A percentile compares a stretch with the other conserved stretches of the same genome.
Evolutionary conservation across 306 rosid genomes (phyloP).

Genomic region (Cucumis sativus): DNA sequence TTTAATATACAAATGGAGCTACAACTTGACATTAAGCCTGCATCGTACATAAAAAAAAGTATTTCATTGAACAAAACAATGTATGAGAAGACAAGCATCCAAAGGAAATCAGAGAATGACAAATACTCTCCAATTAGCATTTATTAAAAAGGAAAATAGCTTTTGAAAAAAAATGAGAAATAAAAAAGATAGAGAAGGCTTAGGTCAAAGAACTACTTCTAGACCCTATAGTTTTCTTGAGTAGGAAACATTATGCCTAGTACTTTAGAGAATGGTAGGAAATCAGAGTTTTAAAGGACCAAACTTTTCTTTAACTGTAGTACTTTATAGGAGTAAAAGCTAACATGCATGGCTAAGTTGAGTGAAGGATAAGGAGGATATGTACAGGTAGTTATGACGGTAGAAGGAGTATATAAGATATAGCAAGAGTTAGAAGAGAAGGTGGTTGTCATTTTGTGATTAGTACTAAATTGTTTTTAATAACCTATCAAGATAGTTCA

Average conservation of each 20-base stretch:
- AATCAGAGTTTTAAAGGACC: neutral
- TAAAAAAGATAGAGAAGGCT: neutral
- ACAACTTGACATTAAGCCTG: slow-evolving; percentile 1
- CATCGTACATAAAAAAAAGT: neutral
- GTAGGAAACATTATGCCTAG: neutral
- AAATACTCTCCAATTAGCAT: neutral
- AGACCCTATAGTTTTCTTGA: neutral
- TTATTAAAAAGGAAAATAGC: neutral
- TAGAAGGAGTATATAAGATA: neutral
- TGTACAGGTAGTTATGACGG: neutral
- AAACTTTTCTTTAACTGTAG: neutral
- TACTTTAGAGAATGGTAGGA: neutral
- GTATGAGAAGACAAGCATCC: neutral
- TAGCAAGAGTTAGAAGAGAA: neutral
- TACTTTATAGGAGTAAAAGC: neutral
- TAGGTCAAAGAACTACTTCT: neutral
- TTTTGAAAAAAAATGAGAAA: neutral
- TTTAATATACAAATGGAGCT: neutral
- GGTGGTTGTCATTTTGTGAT: neutral
- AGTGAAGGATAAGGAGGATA: neutral
- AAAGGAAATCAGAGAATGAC: neutral
- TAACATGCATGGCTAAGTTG: neutral
- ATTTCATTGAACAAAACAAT: neutral
- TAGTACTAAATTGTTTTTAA: neutral
- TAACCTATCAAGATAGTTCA: neutral